Conservation (phyloP, 2,329 filamentous ascomycete genomes). For the Aspergillus sergii region DNA sequence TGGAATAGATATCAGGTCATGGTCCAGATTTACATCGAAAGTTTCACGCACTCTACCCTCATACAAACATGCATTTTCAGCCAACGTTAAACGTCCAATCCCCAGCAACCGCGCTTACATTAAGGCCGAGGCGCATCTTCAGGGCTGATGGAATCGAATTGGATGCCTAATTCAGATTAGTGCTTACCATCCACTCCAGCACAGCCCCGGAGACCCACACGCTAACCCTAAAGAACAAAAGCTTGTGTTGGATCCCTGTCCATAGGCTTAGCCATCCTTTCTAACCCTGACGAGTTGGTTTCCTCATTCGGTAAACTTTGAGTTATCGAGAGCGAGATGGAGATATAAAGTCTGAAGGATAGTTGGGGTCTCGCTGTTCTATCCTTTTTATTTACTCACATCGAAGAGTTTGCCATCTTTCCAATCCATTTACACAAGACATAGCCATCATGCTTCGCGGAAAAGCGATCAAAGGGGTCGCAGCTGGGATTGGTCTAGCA, state of each 20-base stretch:
- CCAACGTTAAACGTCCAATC: neutral
- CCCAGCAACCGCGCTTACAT: neutral
- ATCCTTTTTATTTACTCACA: too few relatives aligned
- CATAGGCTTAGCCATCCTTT: neutral
- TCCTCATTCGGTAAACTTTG: neutral
- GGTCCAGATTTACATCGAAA: neutral
- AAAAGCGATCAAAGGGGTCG: constrained; percentile 21
- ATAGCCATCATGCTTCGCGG: neutral
- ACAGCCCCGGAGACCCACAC: neutral
- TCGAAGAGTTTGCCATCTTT: neutral
- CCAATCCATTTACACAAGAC: neutral
- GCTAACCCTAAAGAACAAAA: neutral
- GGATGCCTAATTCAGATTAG: neutral
- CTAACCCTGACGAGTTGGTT: neutral
- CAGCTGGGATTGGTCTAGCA: constrained; percentile 30
- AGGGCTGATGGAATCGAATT: neutral
- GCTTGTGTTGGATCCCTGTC: neutral
- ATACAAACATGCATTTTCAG: neutral
- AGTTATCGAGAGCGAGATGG: neutral
- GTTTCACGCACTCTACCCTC: neutral
- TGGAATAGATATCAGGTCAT: neutral
- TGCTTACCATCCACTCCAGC: neutral
- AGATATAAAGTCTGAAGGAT: neutral
- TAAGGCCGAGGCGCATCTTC: neutral
- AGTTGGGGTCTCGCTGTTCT: neutral